Evolutionary conservation across 2,329 filamentous ascomycete genomes (phyloP), one percentile per base, ranked within the genome.

Genomic region (Chalaropsis ovoidea): DNA sequence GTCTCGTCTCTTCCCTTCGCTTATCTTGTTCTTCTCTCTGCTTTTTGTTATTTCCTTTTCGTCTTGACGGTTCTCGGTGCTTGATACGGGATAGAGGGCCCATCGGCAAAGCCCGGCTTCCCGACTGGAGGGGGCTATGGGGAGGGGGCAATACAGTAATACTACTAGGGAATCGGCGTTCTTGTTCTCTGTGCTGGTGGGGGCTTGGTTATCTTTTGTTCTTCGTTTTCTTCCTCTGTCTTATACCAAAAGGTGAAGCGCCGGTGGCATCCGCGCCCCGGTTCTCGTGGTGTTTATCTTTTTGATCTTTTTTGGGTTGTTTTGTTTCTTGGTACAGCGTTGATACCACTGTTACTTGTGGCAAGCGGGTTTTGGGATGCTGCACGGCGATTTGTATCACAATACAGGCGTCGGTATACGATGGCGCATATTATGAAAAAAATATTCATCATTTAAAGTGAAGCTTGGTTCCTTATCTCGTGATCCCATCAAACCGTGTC

Each of bases 361-460:
- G 61, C 41, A 15, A 22, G 42, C 39, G 61, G 61, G 19, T 27
- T 52, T 6, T 52, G 47, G 22, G 62, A 52, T 15, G 39, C 31
- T 31, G 19, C 5, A 22, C 24, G 39, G 6, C 31, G 62, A 41
- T n/a, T 43, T 45, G 62, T 22, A 62, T 62, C 19, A 27, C 22
- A 43, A 62, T 47, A 62, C 43, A 47, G 60, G 43, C 39, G 60
- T 45, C 60, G 39, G 39, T 31, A 62, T 62, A 62, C 39, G 60
- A 43, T 58, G 61, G 61, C 43, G 61, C 47, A 52, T 63, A 45
- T 63, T 15, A 63, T 47, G 43, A 58, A 58, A 56, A n/a, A 10
- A 58, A 58, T 19, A 39, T 47, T n/a, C 15, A 47, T n/a, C n/a
- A 47, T n/a, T 47, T 19, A n/a, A 39, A 17, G n/a, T 35, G 54